phyloP scores from a whole-genome alignment of 768 basidiomycete genomes.

The Lactarius psammicola region DNA sequence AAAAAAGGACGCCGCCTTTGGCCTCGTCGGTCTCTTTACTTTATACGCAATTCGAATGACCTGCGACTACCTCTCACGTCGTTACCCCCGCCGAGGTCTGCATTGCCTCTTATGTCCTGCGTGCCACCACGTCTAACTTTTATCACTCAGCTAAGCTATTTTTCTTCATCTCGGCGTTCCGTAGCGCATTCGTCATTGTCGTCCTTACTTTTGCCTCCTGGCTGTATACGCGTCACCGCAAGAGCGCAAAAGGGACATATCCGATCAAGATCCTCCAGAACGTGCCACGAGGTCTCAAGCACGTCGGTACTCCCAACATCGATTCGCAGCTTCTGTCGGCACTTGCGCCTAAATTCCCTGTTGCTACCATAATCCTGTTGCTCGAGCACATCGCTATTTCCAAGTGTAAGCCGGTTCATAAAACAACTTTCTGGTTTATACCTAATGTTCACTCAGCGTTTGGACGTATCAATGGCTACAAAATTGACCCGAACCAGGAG shows the following conservation, averaged over 20 bases:
- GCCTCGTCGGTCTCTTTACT: slow-evolving; percentile 66
- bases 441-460: slow-evolving; percentile 56
- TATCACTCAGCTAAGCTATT: slow-evolving; percentile 54
- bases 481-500: slow-evolving; percentile 91
- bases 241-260: slow-evolving; percentile 58
- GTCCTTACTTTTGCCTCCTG: slow-evolving; percentile 85
- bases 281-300: slow-evolving; percentile 82
- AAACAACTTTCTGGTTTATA: too few species aligned
- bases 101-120: neutral
- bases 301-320: slow-evolving; percentile 50
- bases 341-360: slow-evolving; percentile 71
- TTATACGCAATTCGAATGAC: slow-evolving; percentile 67
- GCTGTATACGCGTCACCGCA: slow-evolving; percentile 71
- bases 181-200: slow-evolving; percentile 87
- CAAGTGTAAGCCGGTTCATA: slow-evolving; percentile 60
- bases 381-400: slow-evolving; percentile 97
- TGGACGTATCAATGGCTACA: slow-evolving; percentile 93
- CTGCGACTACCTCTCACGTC: slow-evolving; percentile 50
- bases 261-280: slow-evolving; percentile 81
- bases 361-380: slow-evolving; percentile 85
- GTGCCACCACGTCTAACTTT: slow-evolving; percentile 2
- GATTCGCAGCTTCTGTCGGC: slow-evolving; percentile 56
- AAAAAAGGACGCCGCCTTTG: slow-evolving; percentile 85
- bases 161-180: slow-evolving; percentile 75
- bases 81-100: slow-evolving; percentile 63